Evolutionary conservation across 78 protist genomes (phyloP).

Genomic region (Dictyostelium brefeldianum): DNA sequence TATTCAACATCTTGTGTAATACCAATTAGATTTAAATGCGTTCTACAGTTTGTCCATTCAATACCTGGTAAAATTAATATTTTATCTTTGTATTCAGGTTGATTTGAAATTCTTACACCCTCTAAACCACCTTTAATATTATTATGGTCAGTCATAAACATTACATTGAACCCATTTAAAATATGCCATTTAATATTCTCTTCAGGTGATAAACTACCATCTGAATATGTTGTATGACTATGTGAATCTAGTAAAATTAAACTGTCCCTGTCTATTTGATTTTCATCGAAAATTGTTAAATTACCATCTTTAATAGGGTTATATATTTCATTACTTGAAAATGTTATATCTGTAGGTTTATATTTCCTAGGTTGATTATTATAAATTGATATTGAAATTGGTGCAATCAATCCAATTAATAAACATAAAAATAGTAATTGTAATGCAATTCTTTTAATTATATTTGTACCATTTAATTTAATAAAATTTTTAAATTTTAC

Average conservation of each 20-base stretch:
- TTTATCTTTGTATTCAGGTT: constrained; percentile 13
- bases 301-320: not conserved
- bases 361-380: not conserved
- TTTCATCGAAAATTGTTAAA: not conserved
- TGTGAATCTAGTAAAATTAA: constrained; percentile 46
- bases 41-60: constrained; percentile 62
- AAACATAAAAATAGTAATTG: constrained; percentile 4
- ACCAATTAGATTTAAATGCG: constrained; percentile 55
- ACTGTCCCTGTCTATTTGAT: not conserved
- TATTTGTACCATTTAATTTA: not conserved
- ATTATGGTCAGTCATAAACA: constrained; percentile 72
- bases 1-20: not conserved
- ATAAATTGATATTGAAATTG: not conserved
- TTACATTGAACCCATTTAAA: constrained; percentile 45
- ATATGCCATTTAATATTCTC: constrained; percentile 70
- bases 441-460: not conserved
- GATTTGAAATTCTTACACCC: constrained; percentile 13
- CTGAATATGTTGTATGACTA: constrained; percentile 31
- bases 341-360: not conserved
- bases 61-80: constrained; percentile 47
- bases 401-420: constrained; percentile 6
- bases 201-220: constrained; percentile 45
- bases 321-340: not conserved
- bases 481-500: not conserved
- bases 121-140: constrained; percentile 34